Evolutionary conservation across 2,329 filamentous ascomycete species (phyloP).

Genomic region (Colletotrichum godetiae): DNA sequence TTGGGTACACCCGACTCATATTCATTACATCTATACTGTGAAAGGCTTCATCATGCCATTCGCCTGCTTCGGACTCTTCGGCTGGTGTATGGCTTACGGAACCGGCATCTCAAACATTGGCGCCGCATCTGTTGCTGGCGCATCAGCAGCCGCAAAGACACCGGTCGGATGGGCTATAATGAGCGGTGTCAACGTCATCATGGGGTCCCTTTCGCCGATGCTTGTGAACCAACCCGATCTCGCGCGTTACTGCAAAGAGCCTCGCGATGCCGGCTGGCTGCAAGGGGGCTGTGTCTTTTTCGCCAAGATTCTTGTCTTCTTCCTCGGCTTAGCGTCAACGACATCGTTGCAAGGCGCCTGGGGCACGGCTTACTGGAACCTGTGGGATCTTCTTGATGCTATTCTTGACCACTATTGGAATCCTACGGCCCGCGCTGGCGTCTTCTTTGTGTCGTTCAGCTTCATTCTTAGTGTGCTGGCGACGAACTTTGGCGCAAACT

Average conservation of each 20-base stretch:
- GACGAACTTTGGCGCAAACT: slow-evolving; percentile 44
- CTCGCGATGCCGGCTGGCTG: slow-evolving; percentile 44
- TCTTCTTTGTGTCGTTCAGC: slow-evolving; percentile 45
- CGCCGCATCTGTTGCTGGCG: slow-evolving; percentile 41
- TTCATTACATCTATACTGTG: slow-evolving; percentile 48
- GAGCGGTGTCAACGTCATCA: slow-evolving; percentile 50
- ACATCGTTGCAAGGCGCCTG: slow-evolving; percentile 47
- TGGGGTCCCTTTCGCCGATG: slow-evolving; percentile 48
- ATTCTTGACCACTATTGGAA: slow-evolving; percentile 50
- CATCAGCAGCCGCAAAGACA: slow-evolving; percentile 39
- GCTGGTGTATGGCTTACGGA: slow-evolving; percentile 46
- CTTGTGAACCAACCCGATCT: slow-evolving; percentile 51
- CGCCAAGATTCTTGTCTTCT: slow-evolving; percentile 42
- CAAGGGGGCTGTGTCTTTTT: slow-evolving; percentile 44
- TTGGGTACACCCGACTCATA: slow-evolving; percentile 48
- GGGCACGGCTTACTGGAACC: slow-evolving; percentile 51
- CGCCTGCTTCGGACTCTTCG: slow-evolving; percentile 49
- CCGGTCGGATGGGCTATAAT: slow-evolving; percentile 51
- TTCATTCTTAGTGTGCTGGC: slow-evolving; percentile 40
- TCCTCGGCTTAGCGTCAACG: slow-evolving; percentile 45
- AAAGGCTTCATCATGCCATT: slow-evolving; percentile 49
- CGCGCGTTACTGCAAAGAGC: slow-evolving; percentile 46
- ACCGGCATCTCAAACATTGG: slow-evolving; percentile 41
- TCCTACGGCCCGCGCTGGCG: slow-evolving; percentile 43
- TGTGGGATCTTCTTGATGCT: slow-evolving; percentile 48